Base-by-base conservation (phyloP, 768 basidiomycete genomes). In the Boletus barrowsii region DNA sequence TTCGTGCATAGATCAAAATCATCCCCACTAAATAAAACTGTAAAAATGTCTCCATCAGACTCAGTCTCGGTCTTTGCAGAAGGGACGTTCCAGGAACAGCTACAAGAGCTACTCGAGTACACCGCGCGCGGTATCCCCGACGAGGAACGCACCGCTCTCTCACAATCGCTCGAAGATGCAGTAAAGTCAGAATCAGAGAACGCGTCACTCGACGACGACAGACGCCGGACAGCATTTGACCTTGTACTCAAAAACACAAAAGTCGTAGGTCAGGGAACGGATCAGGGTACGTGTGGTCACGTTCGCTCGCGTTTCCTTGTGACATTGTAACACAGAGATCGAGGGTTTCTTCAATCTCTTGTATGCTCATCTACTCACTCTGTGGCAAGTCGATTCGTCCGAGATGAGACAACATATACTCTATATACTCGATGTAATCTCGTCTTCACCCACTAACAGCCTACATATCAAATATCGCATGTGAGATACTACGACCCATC, bases 321-420 rank as follows among this genome's bases (percentile, higher is more conserved):
- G 6, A 63, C 39, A 30, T 30, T 49, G 32, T 20, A 41, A 22
- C 67, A 22, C 67, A 89, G 87, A 93, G 73, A 83, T 84, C 58
- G 90, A 93, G 73, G 91, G 91, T 18, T 93, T 92, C 70, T 93
- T 91, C 78, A 92, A 92, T 70, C 78, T 93, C 33, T 67, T 93
- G 41, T 87, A 82, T 63, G 80, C 90, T 3, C 88, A 92, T 72
- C 65, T 91, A 37, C 79, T 88, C 58, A 70, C 79, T 10, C 72
- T 88, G 24, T 86, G 82, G 71, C 70, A 82, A 8, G 56, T 72
- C 44, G 78, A 82, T 52, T 79, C 83, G 6, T 66, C 80, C 17
- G 83, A 86, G 68, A 76, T 75, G n/a, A 81, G 74, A 62, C 68
- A 76, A 49, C 78, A 79, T 60, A 62, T 86, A 42, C 64, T 70